These are phyloP conservation scores for Tilletia caries DNA, from an alignment of 1,284 basidiomycete species.

Conservation along the genomic window DNA sequence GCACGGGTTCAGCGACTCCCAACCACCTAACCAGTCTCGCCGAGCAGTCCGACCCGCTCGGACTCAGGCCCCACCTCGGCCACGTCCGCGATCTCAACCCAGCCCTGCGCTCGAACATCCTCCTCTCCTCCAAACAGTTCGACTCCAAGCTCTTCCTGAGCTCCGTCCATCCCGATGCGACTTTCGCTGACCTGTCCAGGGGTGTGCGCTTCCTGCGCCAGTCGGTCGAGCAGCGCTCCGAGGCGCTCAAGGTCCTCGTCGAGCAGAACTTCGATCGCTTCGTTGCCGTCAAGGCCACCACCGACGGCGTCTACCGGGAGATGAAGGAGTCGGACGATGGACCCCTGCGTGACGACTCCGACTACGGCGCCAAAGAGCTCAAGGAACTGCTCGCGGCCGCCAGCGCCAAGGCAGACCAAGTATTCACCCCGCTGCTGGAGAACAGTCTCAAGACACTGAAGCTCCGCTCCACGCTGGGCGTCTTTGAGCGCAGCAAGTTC, in stretches of 20 bases:
- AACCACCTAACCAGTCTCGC: conserved; percentile 10
- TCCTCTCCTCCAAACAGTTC: conserved; percentile 79
- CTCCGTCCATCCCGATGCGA: conserved; percentile 88
- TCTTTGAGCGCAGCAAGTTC: conserved; percentile 95
- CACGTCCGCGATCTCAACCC: conserved; percentile 55
- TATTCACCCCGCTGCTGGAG: conserved; percentile 92
- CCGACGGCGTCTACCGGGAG: conserved; percentile 84
- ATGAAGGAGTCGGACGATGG: conserved; percentile 72
- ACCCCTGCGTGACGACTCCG: conserved; percentile 69
- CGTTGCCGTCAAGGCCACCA: conserved; percentile 93
- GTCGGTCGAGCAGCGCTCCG: conserved; percentile 62
- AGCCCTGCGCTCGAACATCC: conserved; percentile 37
- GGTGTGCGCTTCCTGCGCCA: conserved; percentile 39
- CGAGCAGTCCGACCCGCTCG: conserved; percentile 54
- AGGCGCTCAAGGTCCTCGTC: conserved; percentile 88
- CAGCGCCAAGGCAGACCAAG: conserved; percentile 85
- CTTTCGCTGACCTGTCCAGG: conserved; percentile 77
- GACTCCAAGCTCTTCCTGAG: conserved; percentile 91
- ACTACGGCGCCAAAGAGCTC: conserved; percentile 79
- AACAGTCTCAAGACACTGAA: conserved; percentile 93
- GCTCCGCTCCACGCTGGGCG: conserved; percentile 83
- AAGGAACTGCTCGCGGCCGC: conserved; percentile 62
- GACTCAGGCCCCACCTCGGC: conserved; percentile 37
- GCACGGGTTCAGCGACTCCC: background rate
- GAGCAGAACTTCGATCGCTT: conserved; percentile 98